These are phyloP conservation scores for Mortierella claussenii DNA, from an alignment of 192 early-diverging fungal species.

Conservation along the genomic window DNA sequence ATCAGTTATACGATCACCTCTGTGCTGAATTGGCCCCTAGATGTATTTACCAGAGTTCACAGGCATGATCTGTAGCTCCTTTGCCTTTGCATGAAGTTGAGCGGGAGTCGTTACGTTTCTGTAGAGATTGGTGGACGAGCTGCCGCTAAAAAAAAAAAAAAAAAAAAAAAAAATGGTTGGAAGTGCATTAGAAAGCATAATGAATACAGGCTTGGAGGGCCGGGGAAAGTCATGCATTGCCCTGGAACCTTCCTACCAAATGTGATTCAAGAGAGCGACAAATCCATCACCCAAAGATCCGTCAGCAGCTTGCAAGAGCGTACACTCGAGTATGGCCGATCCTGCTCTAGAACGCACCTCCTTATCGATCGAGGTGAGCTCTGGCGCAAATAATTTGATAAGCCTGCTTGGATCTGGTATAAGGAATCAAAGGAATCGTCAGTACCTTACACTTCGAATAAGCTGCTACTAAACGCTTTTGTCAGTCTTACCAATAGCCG, in stretches of 20 bases:
- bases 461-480: too few species aligned
- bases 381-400: constrained; percentile 7
- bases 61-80: too few species aligned
- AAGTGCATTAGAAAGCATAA: too few species aligned
- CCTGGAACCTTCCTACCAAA: constrained; percentile 15
- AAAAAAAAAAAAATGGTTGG: too few species aligned
- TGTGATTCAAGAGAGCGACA: constrained; percentile 15
- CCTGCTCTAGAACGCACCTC: constrained; percentile 1
- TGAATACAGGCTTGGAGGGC: not conserved
- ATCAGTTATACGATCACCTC: too few species aligned
- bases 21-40: too few species aligned
- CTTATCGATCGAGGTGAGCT: constrained; percentile 3
- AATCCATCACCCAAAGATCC: constrained; percentile 16
- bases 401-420: not conserved
- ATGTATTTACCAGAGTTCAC: too few species aligned
- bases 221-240: not conserved
- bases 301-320: constrained; percentile 13
- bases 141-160: too few species aligned
- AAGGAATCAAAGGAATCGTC: not conserved
- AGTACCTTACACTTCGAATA: not conserved
- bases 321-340: constrained; percentile 17
- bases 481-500: too few species aligned
- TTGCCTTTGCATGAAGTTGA: too few species aligned
- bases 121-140: too few species aligned
- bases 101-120: too few species aligned